phyloP scores from a whole-genome alignment of 2,329 filamentous ascomycete genomes.

The Colletotrichum nymphaeae region DNA sequence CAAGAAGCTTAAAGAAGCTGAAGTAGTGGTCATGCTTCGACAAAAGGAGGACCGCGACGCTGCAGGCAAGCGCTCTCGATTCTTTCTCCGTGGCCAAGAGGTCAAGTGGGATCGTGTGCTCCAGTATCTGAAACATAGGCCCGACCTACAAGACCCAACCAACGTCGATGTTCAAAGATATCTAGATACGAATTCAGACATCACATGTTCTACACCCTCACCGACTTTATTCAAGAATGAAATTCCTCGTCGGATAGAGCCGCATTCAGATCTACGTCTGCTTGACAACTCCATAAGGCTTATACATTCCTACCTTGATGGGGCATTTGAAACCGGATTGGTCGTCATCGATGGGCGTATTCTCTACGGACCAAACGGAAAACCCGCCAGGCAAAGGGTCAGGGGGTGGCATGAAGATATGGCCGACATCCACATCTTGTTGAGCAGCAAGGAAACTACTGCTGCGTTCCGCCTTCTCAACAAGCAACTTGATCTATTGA shows the following conservation, averaged over 20 bases:
- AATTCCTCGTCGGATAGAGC: not conserved
- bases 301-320: not conserved
- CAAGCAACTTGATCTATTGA: not conserved
- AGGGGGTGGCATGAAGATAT: not conserved
- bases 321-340: not conserved
- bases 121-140: not conserved
- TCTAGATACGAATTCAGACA: not conserved
- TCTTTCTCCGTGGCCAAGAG: constrained; percentile 6
- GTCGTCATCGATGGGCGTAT: not conserved
- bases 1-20: constrained; percentile 25
- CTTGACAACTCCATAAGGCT: not conserved
- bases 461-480: not conserved
- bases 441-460: not conserved
- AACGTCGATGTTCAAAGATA: not conserved
- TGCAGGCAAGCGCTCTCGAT: not conserved
- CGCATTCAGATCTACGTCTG: not conserved
- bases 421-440: not conserved
- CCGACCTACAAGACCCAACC: not conserved
- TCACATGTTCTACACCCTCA: constrained; percentile 4
- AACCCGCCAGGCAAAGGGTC: not conserved
- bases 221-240: not conserved
- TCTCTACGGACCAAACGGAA: not conserved
- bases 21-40: constrained; percentile 2
- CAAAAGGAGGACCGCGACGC: constrained; percentile 8
- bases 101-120: not conserved